These are phyloP conservation scores for Phoma sp. DNA, from an alignment of 2,329 filamentous ascomycete species.

Conservation along the genomic window DNA sequence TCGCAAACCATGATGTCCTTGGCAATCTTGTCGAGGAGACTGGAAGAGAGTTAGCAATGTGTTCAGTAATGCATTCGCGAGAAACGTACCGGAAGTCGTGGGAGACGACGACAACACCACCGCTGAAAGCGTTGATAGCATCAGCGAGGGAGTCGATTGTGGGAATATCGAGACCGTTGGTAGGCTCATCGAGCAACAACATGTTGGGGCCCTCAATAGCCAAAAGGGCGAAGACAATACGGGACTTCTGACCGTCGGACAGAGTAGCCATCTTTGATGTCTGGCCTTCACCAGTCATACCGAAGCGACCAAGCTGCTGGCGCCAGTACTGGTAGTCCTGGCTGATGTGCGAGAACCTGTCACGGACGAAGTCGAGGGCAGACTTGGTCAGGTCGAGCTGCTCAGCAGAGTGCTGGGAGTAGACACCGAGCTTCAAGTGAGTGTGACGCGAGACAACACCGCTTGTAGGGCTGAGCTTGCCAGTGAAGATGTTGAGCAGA, in stretches of 20 bases:
- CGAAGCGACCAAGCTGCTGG: slow-evolving; percentile 94
- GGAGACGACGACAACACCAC: slow-evolving; percentile 96
- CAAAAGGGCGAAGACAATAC: slow-evolving; percentile 96
- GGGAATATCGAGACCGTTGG: slow-evolving; percentile 98
- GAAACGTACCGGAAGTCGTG: slow-evolving; percentile 93
- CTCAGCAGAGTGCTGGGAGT: slow-evolving; percentile 98
- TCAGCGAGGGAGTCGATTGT: slow-evolving; percentile 98
- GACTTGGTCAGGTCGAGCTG: slow-evolving; percentile 99
- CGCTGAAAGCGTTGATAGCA: slow-evolving; percentile 94
- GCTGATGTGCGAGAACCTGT: slow-evolving; percentile 87
- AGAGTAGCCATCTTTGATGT: slow-evolving; percentile 97
- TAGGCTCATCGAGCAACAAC: slow-evolving; percentile 96
- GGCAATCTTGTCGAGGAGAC: slow-evolving; percentile 97
- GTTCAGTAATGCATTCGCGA: background rate
- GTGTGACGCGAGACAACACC: slow-evolving; percentile 91
- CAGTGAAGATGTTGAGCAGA: slow-evolving; percentile 93
- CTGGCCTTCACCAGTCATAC: slow-evolving; percentile 90
- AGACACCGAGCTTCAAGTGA: slow-evolving; percentile 96
- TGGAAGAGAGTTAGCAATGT: slow-evolving; percentile 54
- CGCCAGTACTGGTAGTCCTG: slow-evolving; percentile 99
- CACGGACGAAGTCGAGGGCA: slow-evolving; percentile 94
- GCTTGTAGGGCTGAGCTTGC: slow-evolving; percentile 83
- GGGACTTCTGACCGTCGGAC: slow-evolving; percentile 96
- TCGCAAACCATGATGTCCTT: slow-evolving; percentile 99
- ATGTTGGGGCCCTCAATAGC: slow-evolving; percentile 98